phyloP scores from a whole-genome alignment of 2,329 filamentous ascomycete genomes.

The Monilinia aucupariae region DNA sequence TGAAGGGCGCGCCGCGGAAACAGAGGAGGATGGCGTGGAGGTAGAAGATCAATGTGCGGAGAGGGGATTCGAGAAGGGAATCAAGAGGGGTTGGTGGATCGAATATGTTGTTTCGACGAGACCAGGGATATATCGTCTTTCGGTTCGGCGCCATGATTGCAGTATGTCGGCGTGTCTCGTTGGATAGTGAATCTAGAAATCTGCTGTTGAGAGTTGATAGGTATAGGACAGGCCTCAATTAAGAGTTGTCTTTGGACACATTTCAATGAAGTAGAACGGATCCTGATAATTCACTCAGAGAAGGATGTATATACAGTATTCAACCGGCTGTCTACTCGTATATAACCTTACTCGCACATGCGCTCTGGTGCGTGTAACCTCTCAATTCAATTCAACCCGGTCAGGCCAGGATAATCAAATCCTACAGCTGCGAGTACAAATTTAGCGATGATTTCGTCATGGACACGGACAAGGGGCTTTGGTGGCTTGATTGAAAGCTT shows the following conservation, averaged over 20 bases:
- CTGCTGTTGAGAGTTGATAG: background rate
- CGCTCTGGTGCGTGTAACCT: too few species aligned
- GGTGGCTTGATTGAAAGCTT: slow-evolving; percentile 6
- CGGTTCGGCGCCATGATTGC: slow-evolving; percentile 13
- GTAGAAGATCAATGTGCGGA: slow-evolving; percentile 56
- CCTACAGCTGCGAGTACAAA: too few species aligned
- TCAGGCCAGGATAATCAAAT: too few species aligned
- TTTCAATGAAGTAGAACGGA: background rate
- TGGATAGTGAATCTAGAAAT: background rate
- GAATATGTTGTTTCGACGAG: slow-evolving; percentile 29
- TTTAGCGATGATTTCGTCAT: slow-evolving; percentile 15
- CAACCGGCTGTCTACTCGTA: background rate
- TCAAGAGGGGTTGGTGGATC: slow-evolving; percentile 47
- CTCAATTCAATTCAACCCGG: too few species aligned
- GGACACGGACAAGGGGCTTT: background rate
- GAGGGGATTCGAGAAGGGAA: slow-evolving; percentile 61
- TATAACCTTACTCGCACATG: too few species aligned
- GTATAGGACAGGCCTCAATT: background rate
- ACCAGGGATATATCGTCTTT: slow-evolving; percentile 30
- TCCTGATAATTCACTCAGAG: background rate
- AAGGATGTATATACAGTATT: background rate
- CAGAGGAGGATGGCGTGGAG: slow-evolving; percentile 60
- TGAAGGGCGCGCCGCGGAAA: slow-evolving; percentile 62
- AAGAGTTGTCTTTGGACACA: slow-evolving; percentile 9
- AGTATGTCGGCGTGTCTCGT: background rate